Percentiles rank a stretch among this genome's conserved stretches.
phyloP scores from a whole-genome alignment of 2,329 filamentous ascomycete species.

The Cadophora sp. region DNA sequence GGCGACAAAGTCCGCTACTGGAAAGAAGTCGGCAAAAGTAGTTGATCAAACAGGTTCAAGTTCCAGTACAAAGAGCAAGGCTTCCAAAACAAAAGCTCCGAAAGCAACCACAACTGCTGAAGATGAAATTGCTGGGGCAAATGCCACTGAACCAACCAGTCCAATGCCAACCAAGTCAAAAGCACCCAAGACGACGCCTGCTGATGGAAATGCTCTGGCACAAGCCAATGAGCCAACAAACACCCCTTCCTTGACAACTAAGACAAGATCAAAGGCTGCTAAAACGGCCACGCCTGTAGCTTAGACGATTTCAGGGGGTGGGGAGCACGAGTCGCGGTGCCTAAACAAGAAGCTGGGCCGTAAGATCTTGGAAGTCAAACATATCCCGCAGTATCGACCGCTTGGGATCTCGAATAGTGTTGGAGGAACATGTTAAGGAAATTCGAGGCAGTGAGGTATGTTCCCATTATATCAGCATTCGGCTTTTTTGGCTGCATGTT shows the following conservation, averaged over 20 bases:
- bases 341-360: background rate
- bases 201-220: background rate
- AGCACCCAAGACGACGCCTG: background rate
- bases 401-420: no score
- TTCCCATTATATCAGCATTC: no score
- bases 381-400: background rate
- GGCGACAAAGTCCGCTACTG: background rate
- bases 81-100: background rate
- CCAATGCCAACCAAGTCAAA: background rate
- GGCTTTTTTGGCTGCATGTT: no score
- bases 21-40: no score
- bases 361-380: background rate
- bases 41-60: background rate
- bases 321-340: background rate
- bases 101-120: background rate
- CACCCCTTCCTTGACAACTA: background rate
- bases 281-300: background rate
- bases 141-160: background rate
- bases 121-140: background rate
- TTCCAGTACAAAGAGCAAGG: background rate
- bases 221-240: background rate
- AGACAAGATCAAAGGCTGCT: background rate
- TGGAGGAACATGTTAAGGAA: no score
- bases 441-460: no score
- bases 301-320: background rate